Conservation (phyloP, 345 rosid species). For the Anacardium occidentale region DNA sequence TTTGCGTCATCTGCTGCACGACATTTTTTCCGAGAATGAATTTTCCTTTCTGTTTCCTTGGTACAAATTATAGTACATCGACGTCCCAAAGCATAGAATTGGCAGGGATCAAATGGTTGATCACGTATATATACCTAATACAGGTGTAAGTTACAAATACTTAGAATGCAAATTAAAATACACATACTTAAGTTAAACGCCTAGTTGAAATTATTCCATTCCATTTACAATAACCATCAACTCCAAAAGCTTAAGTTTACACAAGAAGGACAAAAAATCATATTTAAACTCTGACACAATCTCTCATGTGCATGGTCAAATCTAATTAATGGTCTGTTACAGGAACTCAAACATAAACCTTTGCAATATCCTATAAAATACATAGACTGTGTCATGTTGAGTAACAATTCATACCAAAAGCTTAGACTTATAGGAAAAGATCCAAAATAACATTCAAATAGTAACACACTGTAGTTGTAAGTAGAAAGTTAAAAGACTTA, state of each 20-base stretch:
- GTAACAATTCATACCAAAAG: neutral
- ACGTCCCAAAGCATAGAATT: constrained; percentile 77
- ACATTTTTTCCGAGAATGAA: constrained; percentile 41
- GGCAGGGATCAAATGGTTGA: constrained; percentile 72
- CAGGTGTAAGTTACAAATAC: constrained; percentile 4
- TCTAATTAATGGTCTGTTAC: neutral
- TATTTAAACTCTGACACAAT: neutral
- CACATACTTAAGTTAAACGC: neutral
- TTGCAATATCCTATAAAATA: neutral
- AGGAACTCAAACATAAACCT: neutral
- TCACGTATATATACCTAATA: constrained; percentile 87
- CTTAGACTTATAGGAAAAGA: neutral
- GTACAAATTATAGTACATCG: constrained; percentile 66
- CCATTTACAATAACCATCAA: neutral
- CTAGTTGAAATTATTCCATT: constrained; percentile 7
- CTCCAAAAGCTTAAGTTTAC: neutral
- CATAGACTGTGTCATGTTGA: neutral
- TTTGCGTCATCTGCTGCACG: constrained; percentile 27
- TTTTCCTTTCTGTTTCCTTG: constrained; percentile 35
- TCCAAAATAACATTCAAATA: neutral
- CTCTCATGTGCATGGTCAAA: neutral
- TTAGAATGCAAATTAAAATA: neutral
- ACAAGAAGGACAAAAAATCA: neutral
- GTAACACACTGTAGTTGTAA: neutral
- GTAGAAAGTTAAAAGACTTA: neutral